Evolutionary conservation across 768 basidiomycete genomes (phyloP), one percentile per base, ranked within the genome.

Genomic region (Favolaschia claudopus): DNA sequence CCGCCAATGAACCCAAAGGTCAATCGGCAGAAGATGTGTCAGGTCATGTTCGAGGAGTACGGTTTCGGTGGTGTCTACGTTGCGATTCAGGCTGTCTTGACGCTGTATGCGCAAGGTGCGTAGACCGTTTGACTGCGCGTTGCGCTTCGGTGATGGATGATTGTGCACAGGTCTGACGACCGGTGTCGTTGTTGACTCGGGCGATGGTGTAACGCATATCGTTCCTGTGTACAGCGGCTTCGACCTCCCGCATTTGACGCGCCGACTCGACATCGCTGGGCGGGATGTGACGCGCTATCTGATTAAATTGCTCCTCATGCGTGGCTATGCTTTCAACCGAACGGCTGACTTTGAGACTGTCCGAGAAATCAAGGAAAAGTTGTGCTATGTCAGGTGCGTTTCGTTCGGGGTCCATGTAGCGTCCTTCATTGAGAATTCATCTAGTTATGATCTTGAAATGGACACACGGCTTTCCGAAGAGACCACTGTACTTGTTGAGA

Each of bases 301-400:
- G 76, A 99, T 99, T 85, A 99, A 99, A 78, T 84, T 99, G n/a
- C 82, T 99, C 31, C 86, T 99, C 67, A 98, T 98, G 96, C 89
- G 96, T n/a, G 97, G 97, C n/a, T 99, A 99, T 74, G 97, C 97
- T 1, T 99, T 99, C 85, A 99, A 99, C 77, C 88, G 97, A 36
- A 99, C 97, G 3, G 97, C 97, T 25, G 97, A 99, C 78, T 99
- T 99, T 69, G 97, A 99, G 80, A 99, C 97, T 2, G 97, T 99
- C 20, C 80, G 96, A 29, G 94, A 97, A 74, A 99, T 99, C 79
- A 99, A 99, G 78, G 97, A 99, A 82, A 97, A 96, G 74, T 76
- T 99, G 40, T 99, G 97, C 78, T 99, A 99, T 71, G 92, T 97
- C 69, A 96, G 92, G 93, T 95, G 63, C 46, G 83, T 59, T 25